Percentiles rank a stretch among this genome's conserved stretches.
phyloP scores from a whole-genome alignment of 2,329 filamentous ascomycete genomes.

The Cordyceps fumosorosea region DNA sequence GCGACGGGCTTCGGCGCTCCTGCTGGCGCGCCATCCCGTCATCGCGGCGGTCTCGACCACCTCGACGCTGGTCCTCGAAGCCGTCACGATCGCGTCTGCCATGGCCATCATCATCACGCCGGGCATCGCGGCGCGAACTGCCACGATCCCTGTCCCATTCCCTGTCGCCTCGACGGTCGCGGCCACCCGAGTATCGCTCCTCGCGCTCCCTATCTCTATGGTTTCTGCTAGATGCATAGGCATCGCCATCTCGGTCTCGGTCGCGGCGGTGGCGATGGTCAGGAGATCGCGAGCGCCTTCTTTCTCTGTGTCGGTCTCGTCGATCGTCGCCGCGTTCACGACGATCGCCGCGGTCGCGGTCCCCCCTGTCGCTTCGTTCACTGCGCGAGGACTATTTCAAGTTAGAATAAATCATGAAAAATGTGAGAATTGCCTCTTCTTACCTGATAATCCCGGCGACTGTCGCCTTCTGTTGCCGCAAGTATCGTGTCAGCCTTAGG shows the following conservation, averaged over 20 bases:
- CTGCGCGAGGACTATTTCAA: conserved; percentile 23
- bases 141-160: conserved; percentile 70
- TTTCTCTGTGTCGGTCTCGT: conserved; percentile 33
- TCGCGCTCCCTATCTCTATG: conserved; percentile 91
- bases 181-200: conserved; percentile 69
- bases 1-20: conserved; percentile 67
- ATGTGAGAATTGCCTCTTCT: conserved; percentile 21
- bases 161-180: conserved; percentile 56
- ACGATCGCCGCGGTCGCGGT: conserved; percentile 24
- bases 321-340: conserved; percentile 28
- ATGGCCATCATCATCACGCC: conserved; percentile 56
- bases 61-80: conserved; percentile 43
- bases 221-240: conserved; percentile 87
- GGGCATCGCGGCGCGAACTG: conserved; percentile 52
- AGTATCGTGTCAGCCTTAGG: conserved; percentile 19
- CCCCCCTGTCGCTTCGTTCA: conserved; percentile 26
- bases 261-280: conserved; percentile 66
- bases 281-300: conserved; percentile 80
- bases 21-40: conserved; percentile 38
- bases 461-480: conserved; percentile 37
- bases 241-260: conserved; percentile 77
- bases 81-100: conserved; percentile 52
- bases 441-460: conserved; percentile 51
- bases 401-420: conserved; percentile 17
- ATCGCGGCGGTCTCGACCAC: conserved; percentile 36